These are phyloP conservation scores for Fusarium nematophilum DNA, from an alignment of 2,329 filamentous ascomycete species.

Conservation along the genomic window DNA sequence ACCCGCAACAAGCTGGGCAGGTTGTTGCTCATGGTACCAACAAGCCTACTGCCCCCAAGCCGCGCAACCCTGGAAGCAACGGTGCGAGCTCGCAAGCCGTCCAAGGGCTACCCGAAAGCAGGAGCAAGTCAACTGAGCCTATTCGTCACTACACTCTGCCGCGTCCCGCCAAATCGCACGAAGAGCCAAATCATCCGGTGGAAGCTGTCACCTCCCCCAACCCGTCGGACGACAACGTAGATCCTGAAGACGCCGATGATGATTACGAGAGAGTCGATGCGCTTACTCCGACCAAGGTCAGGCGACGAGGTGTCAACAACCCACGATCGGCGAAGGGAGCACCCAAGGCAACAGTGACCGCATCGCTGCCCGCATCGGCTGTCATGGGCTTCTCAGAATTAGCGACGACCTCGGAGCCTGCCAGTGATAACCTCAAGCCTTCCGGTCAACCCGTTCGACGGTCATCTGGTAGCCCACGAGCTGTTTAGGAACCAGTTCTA, in stretches of 20 bases:
- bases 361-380: conserved; percentile 39
- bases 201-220: background rate
- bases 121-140: conserved; percentile 21
- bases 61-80: background rate
- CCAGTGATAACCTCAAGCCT: conserved; percentile 1
- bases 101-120: background rate
- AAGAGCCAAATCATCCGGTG: background rate
- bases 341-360: conserved; percentile 21
- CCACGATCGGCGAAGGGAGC: conserved; percentile 20
- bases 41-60: background rate
- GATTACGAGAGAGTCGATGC: conserved; percentile 12
- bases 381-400: conserved; percentile 32
- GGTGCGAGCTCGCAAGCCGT: background rate
- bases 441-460: background rate
- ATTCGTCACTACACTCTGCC: background rate
- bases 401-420: conserved; percentile 7
- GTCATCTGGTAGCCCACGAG: conserved; percentile 19
- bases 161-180: background rate
- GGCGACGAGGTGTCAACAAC: conserved; percentile 18
- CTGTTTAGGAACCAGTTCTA: conserved; percentile 40
- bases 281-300: conserved; percentile 37
- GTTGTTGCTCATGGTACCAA: conserved; percentile 27
- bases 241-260: background rate
- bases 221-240: conserved; percentile 2
- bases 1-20: background rate